Percentiles rank a stretch among this genome's conserved stretches.
Conservation (phyloP, 441 rosid genomes). For the Raphanus hybrid region DNA sequence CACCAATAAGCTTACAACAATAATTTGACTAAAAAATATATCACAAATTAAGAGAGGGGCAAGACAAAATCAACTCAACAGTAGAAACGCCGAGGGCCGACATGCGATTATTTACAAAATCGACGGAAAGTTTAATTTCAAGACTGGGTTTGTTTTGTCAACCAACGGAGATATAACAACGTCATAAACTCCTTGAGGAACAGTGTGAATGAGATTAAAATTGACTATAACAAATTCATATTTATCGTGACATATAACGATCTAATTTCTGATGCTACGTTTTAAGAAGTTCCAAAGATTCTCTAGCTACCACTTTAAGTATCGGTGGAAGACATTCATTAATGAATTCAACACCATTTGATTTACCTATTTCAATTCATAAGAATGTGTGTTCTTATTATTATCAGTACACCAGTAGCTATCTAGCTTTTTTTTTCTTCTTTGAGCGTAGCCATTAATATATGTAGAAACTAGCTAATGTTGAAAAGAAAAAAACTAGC, state of each 20-base stretch:
- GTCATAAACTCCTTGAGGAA: constrained; percentile 27
- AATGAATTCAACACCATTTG: constrained; percentile 17
- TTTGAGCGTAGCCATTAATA: too few species aligned
- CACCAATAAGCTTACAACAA: neutral
- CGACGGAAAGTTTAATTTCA: neutral
- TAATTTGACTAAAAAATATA: neutral
- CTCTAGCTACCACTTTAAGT: constrained; percentile 12
- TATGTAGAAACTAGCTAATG: too few species aligned
- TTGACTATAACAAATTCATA: constrained; percentile 7
- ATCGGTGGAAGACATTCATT: constrained; percentile 20
- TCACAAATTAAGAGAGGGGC: neutral
- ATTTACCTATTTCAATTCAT: constrained; percentile 22
- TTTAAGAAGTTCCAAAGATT: constrained; percentile 39
- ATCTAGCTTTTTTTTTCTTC: too few species aligned
- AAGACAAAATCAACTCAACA: neutral
- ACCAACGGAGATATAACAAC: constrained; percentile 18
- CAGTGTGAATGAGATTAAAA: constrained; percentile 1
- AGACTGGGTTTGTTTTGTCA: constrained; percentile 28
- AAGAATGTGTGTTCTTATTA: neutral
- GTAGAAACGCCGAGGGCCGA: neutral
- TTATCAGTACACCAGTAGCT: too few species aligned
- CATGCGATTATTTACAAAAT: neutral
- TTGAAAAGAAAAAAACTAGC: too few species aligned
- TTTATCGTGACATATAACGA: constrained; percentile 32
- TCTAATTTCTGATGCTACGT: constrained; percentile 27